phyloP scores from a whole-genome alignment of 75 land plant genomes.

The Sequoia sempervirens region DNA sequence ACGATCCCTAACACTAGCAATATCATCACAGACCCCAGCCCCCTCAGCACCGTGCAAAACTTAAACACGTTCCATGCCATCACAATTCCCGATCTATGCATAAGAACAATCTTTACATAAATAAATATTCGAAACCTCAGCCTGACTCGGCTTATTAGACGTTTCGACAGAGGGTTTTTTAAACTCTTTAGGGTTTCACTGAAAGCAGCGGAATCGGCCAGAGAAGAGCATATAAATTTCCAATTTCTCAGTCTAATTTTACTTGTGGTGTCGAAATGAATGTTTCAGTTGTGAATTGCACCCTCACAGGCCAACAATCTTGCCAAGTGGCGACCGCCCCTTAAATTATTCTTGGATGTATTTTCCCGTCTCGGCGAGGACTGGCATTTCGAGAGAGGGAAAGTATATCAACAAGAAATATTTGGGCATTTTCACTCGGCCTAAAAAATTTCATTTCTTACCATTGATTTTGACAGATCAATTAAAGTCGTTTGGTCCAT shows the following conservation, averaged over 20 bases:
- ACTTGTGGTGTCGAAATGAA: too few relatives aligned
- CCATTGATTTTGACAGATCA: too few relatives aligned
- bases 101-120: not conserved
- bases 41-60: slow-evolving; percentile 45
- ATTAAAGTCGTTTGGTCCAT: too few relatives aligned
- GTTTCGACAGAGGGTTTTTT: not conserved
- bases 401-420: too few relatives aligned
- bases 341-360: too few relatives aligned
- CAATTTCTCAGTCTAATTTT: not conserved
- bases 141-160: not conserved
- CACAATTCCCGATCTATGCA: slow-evolving; percentile 16
- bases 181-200: not conserved
- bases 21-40: slow-evolving; percentile 48
- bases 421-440: too few relatives aligned
- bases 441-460: too few relatives aligned
- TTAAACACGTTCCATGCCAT: slow-evolving; percentile 72
- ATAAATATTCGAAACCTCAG: not conserved
- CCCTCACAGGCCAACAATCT: too few relatives aligned
- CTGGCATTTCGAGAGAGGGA: too few relatives aligned
- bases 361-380: too few relatives aligned
- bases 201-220: not conserved
- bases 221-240: not conserved
- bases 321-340: too few relatives aligned
- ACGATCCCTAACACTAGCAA: slow-evolving; percentile 41
- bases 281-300: too few relatives aligned